Percentiles rank a stretch among this genome's conserved stretches.
Conservation (phyloP, 331 rosid species). For the Malus hybrid region DNA sequence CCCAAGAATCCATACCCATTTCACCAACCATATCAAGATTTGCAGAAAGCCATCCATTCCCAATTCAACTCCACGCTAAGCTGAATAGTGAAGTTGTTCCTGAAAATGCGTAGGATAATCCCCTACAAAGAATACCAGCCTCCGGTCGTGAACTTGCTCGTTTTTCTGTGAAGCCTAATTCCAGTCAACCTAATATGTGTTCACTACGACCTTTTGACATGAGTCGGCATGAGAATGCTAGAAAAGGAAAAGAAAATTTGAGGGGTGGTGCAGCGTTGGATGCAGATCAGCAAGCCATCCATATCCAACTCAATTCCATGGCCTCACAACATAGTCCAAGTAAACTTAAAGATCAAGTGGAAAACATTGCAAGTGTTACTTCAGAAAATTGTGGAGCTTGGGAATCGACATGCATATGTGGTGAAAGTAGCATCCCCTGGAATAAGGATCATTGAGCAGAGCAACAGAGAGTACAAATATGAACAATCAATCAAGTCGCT, state of each 20-base stretch:
- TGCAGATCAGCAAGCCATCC: constrained; percentile 25
- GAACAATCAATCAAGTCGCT: too few relatives aligned
- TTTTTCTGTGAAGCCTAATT: too few relatives aligned
- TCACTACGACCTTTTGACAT: constrained; percentile 39
- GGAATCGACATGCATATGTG: not conserved
- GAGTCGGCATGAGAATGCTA: constrained; percentile 53
- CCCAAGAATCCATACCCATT: too few relatives aligned
- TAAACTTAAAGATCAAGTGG: constrained; percentile 39
- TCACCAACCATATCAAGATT: too few relatives aligned
- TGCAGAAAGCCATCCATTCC: too few relatives aligned
- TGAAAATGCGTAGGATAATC: constrained; percentile 1
- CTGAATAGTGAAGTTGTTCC: constrained; percentile 19
- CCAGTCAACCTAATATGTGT: constrained; percentile 34
- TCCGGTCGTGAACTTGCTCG: too few relatives aligned
- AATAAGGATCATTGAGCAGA: too few relatives aligned
- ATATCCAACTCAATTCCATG: not conserved
- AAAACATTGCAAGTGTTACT: constrained; percentile 26
- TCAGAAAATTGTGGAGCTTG: constrained; percentile 19
- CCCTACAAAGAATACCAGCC: too few relatives aligned
- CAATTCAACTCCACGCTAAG: not conserved
- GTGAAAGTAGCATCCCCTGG: too few relatives aligned
- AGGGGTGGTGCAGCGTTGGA: constrained; percentile 34
- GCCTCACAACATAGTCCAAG: constrained; percentile 26
- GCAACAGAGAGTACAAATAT: too few relatives aligned
- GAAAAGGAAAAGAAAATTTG: constrained; percentile 59